phyloP scores from a whole-genome alignment of 2,329 filamentous ascomycete genomes.

The Penicillium thymicola region DNA sequence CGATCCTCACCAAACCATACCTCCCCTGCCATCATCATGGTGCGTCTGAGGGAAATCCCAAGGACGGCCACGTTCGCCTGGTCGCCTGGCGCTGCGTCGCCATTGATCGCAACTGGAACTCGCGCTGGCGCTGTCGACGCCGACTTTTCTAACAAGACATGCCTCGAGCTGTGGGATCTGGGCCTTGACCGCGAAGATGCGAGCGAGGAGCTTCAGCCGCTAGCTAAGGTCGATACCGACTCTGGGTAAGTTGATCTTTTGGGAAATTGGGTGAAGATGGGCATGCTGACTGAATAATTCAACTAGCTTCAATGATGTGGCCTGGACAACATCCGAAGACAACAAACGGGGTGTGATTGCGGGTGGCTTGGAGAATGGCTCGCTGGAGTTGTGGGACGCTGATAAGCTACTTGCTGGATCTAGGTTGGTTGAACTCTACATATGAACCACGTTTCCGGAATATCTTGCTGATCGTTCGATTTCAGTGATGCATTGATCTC shows the following conservation, averaged over 20 bases:
- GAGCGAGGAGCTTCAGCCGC: conserved; percentile 78
- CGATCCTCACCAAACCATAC: conserved; percentile 23
- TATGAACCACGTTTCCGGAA: background rate
- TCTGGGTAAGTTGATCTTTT: conserved; percentile 63
- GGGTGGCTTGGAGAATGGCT: conserved; percentile 90
- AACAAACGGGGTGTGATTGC: conserved; percentile 87
- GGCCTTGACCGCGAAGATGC: conserved; percentile 73
- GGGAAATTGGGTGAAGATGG: background rate
- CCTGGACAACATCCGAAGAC: conserved; percentile 81
- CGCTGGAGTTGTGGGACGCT: conserved; percentile 90
- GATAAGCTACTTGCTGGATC: conserved; percentile 58
- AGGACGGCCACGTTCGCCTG: conserved; percentile 96
- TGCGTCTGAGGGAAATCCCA: conserved; percentile 92
- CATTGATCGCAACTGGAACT: conserved; percentile 88
- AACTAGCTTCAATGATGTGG: conserved; percentile 88
- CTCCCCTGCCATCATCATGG: conserved; percentile 60
- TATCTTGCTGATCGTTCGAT: conserved; percentile 15
- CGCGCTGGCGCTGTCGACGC: conserved; percentile 92
- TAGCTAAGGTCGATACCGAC: conserved; percentile 80
- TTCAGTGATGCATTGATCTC: conserved; percentile 73
- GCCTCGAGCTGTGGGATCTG: conserved; percentile 94
- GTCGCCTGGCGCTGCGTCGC: conserved; percentile 76
- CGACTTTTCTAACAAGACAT: conserved; percentile 96
- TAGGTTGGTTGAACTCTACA: conserved; percentile 40
- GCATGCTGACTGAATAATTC: conserved; percentile 22